Evolutionary conservation across 495 filamentous ascomycete species (phyloP).

Genomic region (Oidiodendron maius): DNA sequence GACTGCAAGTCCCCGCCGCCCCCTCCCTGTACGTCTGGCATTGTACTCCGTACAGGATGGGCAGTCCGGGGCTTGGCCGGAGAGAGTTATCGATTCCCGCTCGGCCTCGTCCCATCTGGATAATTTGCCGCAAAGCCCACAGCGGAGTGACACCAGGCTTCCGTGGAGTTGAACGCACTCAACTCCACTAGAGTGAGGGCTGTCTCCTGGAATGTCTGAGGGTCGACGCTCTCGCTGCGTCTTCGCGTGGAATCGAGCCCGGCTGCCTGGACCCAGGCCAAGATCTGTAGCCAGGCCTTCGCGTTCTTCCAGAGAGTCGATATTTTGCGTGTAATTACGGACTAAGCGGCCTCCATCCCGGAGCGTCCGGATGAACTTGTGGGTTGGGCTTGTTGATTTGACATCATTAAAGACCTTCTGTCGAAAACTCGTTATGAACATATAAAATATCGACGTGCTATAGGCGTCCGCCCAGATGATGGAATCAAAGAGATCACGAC

Average conservation of each 20-base stretch:
- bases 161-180: slow-evolving; percentile 66
- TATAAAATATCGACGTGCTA: slow-evolving; percentile 61
- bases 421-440: slow-evolving; percentile 56
- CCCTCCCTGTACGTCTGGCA: slow-evolving; percentile 48
- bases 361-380: slow-evolving; percentile 57
- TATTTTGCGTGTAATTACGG: slow-evolving; percentile 67
- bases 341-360: slow-evolving; percentile 57
- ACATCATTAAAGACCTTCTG: slow-evolving; percentile 45
- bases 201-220: slow-evolving; percentile 11
- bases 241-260: slow-evolving; percentile 35
- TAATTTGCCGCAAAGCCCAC: slow-evolving; percentile 53
- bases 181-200: slow-evolving; percentile 28
- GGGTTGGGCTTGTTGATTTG: slow-evolving; percentile 50
- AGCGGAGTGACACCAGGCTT: slow-evolving; percentile 52
- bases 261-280: slow-evolving; percentile 47
- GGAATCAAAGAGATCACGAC: slow-evolving; percentile 59
- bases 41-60: slow-evolving; percentile 51
- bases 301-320: slow-evolving; percentile 61
- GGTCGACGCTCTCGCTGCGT: slow-evolving; percentile 12
- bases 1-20: slow-evolving; percentile 56
- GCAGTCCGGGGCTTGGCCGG: slow-evolving; percentile 57
- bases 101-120: slow-evolving; percentile 53
- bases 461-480: slow-evolving; percentile 58
- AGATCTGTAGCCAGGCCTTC: slow-evolving; percentile 53
- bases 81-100: slow-evolving; percentile 39